These are phyloP conservation scores for Meyerozyma carpophila DNA, from an alignment of 1,139 yeast species.

Conservation along the genomic window DNA sequence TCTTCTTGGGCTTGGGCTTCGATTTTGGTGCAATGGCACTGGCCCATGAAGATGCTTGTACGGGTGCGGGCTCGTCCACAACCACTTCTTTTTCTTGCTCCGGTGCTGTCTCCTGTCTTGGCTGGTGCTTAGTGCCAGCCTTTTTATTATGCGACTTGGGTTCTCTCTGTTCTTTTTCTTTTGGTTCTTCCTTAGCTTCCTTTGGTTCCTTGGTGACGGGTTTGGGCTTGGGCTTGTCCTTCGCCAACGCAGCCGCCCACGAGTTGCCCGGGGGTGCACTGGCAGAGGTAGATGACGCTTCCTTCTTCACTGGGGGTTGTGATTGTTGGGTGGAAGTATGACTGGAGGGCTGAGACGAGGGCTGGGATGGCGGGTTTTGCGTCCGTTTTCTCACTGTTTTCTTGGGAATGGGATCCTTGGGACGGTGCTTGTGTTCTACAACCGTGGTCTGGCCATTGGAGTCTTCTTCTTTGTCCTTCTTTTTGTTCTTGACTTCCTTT, in stretches of 20 bases:
- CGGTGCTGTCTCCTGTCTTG: slow-evolving; percentile 7
- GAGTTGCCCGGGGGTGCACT: slow-evolving; percentile 23
- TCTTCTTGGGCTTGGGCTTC: slow-evolving; percentile 22
- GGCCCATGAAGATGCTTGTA: slow-evolving; percentile 41
- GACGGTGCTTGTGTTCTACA: slow-evolving; percentile 1
- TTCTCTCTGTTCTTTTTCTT: slow-evolving; percentile 9
- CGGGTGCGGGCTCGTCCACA: slow-evolving; percentile 6
- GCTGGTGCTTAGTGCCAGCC: slow-evolving; percentile 4
- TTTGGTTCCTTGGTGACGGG: slow-evolving; percentile 14
- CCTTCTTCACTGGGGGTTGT: slow-evolving; percentile 6
- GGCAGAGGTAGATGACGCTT: slow-evolving; percentile 10
- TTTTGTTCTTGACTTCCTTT: slow-evolving; percentile 43
- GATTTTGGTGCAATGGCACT: slow-evolving; percentile 55
- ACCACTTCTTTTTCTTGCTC: slow-evolving; percentile 5
- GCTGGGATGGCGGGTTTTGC: slow-evolving; percentile 3
- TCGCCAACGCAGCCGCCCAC: slow-evolving; percentile 50
- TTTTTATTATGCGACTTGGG: slow-evolving; percentile 1
- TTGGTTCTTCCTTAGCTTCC: slow-evolving; percentile 7
- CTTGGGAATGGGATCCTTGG: slow-evolving; percentile 1
- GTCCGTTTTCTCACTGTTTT: slow-evolving; percentile 3
- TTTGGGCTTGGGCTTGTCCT: slow-evolving; percentile 32
- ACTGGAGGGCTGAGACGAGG: slow-evolving; percentile 3
- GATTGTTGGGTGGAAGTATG: slow-evolving; percentile 4
- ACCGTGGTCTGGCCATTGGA: neutral
- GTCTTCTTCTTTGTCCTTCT: slow-evolving; percentile 7